Evolutionary conservation across 768 basidiomycete genomes (phyloP), one percentile per base, ranked within the genome.

Genomic region (Rubroboletus satanas): DNA sequence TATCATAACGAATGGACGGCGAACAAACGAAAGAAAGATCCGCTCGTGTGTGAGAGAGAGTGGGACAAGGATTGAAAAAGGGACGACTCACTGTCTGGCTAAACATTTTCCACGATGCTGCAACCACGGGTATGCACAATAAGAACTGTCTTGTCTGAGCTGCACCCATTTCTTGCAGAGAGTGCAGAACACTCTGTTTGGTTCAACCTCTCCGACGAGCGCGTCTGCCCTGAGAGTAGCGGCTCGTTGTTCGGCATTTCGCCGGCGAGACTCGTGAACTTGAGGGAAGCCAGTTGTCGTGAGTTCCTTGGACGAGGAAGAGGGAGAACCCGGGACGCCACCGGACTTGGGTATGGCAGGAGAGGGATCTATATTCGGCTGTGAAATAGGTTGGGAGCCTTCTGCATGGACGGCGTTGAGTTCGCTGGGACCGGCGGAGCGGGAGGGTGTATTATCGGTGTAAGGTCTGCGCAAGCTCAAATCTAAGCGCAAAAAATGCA

Each of bases 81-180:
- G 31, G 45, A 48, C 33, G 39, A 82, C 83, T 65, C 67, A 90
- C 88, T 83, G 77, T 63, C 87, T 71, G n/a, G 82, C 79, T 43
- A 88, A 66, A 73, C 89, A 90, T 69, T 89, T 91, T 26, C 77
- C 80, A 18, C 86, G 80, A 68, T 91, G 89, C 71, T 88, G 86
- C 54, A 83, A 66, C 89, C 88, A 91, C 37, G 89, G 88, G 65
- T 90, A 88, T 49, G 88, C 85, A 60, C 88, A 91, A 66, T 85
- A 91, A 10, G 82, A 81, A 56, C 82, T 83, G 61, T 91, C 88
- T 66, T 89, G 88, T 39, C 89, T 70, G 18, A 91, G 76, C 68
- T 90, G 89, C 1, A 91, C 87, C 89, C 89, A 91, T 69, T 90
- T 90, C 63, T 80, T 76, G 66, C 90, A 92, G 1, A 90, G 69